Evolutionary conservation across 1,284 basidiomycete species (phyloP).

Genomic region (Coniferiporia weirii): DNA sequence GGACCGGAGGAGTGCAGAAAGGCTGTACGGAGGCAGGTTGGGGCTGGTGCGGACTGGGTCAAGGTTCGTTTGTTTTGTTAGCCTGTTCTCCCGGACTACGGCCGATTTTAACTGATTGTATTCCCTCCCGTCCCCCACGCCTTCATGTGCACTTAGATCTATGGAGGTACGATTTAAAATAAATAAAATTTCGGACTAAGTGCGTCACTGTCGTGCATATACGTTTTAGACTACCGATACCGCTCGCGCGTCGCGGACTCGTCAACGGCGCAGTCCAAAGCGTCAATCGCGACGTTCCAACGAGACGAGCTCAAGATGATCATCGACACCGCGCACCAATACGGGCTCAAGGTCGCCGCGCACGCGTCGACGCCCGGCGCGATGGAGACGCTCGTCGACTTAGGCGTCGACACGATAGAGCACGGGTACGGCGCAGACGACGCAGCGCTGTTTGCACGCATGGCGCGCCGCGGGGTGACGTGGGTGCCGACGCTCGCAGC

Average conservation of each 20-base stretch:
- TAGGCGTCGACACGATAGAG: constrained; percentile 46
- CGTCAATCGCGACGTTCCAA: constrained; percentile 42
- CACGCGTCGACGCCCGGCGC: constrained; percentile 43
- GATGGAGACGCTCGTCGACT: constrained; percentile 32
- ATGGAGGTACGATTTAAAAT: too few relatives aligned
- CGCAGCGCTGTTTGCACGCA: constrained; percentile 16
- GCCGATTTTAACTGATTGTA: neutral
- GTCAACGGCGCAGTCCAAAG: constrained; percentile 30
- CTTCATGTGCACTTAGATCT: too few relatives aligned
- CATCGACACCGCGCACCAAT: constrained; percentile 45
- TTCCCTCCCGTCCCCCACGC: too few relatives aligned
- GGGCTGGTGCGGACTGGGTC: constrained; percentile 65
- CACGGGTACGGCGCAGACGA: constrained; percentile 38
- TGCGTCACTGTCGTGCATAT: too few relatives aligned
- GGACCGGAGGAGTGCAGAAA: constrained; percentile 51
- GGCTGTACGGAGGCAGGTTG: constrained; percentile 57
- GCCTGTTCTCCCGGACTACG: neutral
- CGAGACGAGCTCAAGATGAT: constrained; percentile 45
- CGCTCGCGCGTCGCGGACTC: constrained; percentile 41
- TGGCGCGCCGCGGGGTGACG: constrained; percentile 13
- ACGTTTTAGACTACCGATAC: constrained; percentile 42
- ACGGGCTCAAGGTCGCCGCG: constrained; percentile 55
- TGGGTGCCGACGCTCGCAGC: constrained; percentile 62
- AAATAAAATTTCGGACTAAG: too few relatives aligned
- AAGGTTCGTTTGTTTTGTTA: constrained; percentile 33